Base-by-base conservation (phyloP, 148 eudicot species). In the Drosera capensis region DNA sequence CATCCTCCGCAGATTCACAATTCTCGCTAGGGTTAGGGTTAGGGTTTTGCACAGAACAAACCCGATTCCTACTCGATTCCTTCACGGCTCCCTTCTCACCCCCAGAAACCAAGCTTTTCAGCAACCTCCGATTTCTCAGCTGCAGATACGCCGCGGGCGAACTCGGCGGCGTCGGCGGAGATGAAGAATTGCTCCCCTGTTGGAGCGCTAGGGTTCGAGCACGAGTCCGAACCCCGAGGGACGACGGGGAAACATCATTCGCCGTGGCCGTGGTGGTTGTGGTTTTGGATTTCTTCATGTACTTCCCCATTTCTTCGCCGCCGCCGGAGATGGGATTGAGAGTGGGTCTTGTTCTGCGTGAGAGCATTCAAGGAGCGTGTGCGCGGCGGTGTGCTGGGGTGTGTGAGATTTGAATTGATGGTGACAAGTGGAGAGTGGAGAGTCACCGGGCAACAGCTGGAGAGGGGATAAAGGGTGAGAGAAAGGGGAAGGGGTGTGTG, bases 291-390 rank as follows among this genome's bases (percentile, higher is more conserved):
- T 55, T 57, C 46, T 51, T 53, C 59, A 45, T 53, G 51, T 65
- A 71, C 50, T 70, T 70, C 0, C 75, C 77, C 76, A 75, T 71
- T n/a, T n/a, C n/a, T n/a, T n/a, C n/a, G n/a, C n/a, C n/a, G n/a
- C n/a, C n/a, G n/a, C n/a, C n/a, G n/a, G n/a, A n/a, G n/a, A n/a
- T n/a, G n/a, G n/a, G n/a, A n/a, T n/a, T n/a, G n/a, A n/a, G n/a
- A n/a, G n/a, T n/a, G n/a, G n/a, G n/a, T n/a, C n/a, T n/a, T n/a
- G n/a, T n/a, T n/a, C n/a, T n/a, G n/a, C n/a, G n/a, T n/a, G n/a
- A n/a, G n/a, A n/a, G n/a, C n/a, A n/a, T n/a, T n/a, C n/a, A n/a
- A n/a, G n/a, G n/a, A n/a, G n/a, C n/a, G n/a, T n/a, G n/a, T n/a
- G n/a, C n/a, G n/a, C n/a, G n/a, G n/a, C n/a, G n/a, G n/a, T n/a